Percentiles rank a stretch among this genome's conserved stretches.
phyloP scores from a whole-genome alignment of 1,139 yeast genomes.

The Candida freyschussii region DNA sequence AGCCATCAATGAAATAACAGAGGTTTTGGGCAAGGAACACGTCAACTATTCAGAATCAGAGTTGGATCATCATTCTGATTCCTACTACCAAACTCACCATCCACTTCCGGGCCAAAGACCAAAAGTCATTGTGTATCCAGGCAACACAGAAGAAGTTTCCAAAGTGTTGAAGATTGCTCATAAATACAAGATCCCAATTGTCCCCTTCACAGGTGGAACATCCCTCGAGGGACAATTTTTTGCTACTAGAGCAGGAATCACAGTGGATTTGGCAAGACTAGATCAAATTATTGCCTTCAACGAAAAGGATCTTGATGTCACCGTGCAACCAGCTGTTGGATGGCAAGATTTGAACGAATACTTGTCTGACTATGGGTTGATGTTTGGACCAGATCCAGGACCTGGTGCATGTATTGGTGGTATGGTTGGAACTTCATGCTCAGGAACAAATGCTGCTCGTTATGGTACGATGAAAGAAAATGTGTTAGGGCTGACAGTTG shows the following conservation, averaged over 20 bases:
- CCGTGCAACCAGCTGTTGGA: constrained; percentile 67
- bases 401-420: constrained; percentile 75
- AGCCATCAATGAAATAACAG: constrained; percentile 41
- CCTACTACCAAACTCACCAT: constrained; percentile 30
- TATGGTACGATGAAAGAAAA: constrained; percentile 72
- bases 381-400: constrained; percentile 73
- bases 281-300: constrained; percentile 48
- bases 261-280: constrained; percentile 53
- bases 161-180: constrained; percentile 58
- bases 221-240: constrained; percentile 80
- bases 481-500: constrained; percentile 53
- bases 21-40: constrained; percentile 37
- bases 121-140: constrained; percentile 58
- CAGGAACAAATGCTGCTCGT: constrained; percentile 68
- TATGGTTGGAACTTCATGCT: constrained; percentile 64
- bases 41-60: constrained; percentile 32
- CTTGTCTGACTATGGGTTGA: constrained; percentile 24
- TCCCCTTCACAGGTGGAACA: constrained; percentile 79
- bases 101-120: constrained; percentile 54
- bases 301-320: constrained; percentile 55
- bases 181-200: constrained; percentile 60
- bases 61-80: constrained; percentile 28
- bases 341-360: constrained; percentile 62
- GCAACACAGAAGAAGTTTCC: constrained; percentile 61
- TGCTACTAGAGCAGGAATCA: constrained; percentile 66